A percentile compares a stretch with the other conserved stretches of the same genome.
phyloP scores from a whole-genome alignment of 2,329 filamentous ascomycete genomes.

The Monascus ruber region DNA sequence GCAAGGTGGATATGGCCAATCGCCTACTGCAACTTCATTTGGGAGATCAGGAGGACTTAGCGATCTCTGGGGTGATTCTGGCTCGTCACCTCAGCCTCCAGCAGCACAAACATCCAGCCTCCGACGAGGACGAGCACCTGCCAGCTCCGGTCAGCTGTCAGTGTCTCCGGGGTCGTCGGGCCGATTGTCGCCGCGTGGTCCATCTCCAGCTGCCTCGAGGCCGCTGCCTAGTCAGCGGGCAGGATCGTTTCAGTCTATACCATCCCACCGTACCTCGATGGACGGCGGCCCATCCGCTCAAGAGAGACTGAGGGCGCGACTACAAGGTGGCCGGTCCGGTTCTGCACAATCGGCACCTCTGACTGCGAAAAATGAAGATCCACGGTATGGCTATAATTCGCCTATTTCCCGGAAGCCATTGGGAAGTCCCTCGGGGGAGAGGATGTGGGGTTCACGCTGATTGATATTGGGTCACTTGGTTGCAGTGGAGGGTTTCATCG shows the following conservation, averaged over 20 bases:
- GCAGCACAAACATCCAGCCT: slow-evolving; percentile 28
- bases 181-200: slow-evolving; percentile 10
- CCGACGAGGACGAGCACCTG: slow-evolving; percentile 19
- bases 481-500: too few relatives aligned
- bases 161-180: slow-evolving; percentile 10
- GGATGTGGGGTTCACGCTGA: too few relatives aligned
- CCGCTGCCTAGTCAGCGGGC: slow-evolving; percentile 61
- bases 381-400: too few relatives aligned
- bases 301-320: slow-evolving; percentile 66
- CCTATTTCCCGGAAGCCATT: too few relatives aligned
- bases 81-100: slow-evolving; percentile 15
- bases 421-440: too few relatives aligned
- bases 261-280: slow-evolving; percentile 23
- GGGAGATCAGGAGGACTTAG: slow-evolving; percentile 38
- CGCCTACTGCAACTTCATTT: neutral
- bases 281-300: slow-evolving; percentile 46
- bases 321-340: slow-evolving; percentile 49
- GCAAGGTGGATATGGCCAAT: slow-evolving; percentile 17
- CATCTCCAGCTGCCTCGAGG: slow-evolving; percentile 30
- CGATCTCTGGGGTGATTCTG: slow-evolving; percentile 47
- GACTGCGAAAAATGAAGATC: too few relatives aligned
- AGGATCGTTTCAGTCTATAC: slow-evolving; percentile 58
- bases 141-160: slow-evolving; percentile 10
- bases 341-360: too few relatives aligned
- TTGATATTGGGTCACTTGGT: too few relatives aligned